Evolutionary conservation across 768 basidiomycete species (phyloP).

Genomic region (Boletus sp.): DNA sequence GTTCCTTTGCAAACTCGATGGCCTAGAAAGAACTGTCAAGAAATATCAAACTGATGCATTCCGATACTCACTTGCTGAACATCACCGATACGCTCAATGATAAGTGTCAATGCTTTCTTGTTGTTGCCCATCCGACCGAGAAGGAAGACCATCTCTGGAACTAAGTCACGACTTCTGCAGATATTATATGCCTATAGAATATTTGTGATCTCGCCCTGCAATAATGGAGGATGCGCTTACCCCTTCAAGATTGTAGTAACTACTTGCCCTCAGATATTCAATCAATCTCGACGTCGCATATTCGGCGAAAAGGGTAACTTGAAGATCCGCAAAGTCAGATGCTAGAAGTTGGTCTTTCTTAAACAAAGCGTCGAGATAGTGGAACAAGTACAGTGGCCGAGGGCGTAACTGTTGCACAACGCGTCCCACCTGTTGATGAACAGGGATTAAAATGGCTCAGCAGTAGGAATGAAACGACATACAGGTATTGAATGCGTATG

Average conservation of each 20-base stretch:
- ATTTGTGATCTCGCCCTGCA: background rate
- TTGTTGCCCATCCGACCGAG: conserved; percentile 98
- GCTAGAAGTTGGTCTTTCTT: conserved; percentile 82
- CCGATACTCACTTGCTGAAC: conserved; percentile 68
- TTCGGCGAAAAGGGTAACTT: conserved; percentile 91
- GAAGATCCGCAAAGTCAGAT: conserved; percentile 79
- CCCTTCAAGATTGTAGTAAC: conserved; percentile 85
- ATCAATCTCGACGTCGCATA: conserved; percentile 76
- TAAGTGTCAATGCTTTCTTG: conserved; percentile 88
- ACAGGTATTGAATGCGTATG: conserved; percentile 97
- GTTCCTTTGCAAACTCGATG: conserved; percentile 97
- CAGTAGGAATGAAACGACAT: conserved; percentile 23
- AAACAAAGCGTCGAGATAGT: conserved; percentile 90
- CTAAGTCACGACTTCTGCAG: conserved; percentile 81
- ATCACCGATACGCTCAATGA: conserved; percentile 92
- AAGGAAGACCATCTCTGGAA: conserved; percentile 96
- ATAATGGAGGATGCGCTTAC: conserved; percentile 36
- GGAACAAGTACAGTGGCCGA: conserved; percentile 80
- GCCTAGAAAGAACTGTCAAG: conserved; percentile 48
- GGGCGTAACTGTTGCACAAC: conserved; percentile 85
- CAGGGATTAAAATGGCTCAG: background rate
- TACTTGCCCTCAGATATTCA: conserved; percentile 88
- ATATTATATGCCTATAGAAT: conserved; percentile 72
- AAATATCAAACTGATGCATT: background rate
- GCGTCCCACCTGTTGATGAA: conserved; percentile 60